phyloP scores from a whole-genome alignment of 441 rosid genomes.

The Flueggea neowawraea region DNA sequence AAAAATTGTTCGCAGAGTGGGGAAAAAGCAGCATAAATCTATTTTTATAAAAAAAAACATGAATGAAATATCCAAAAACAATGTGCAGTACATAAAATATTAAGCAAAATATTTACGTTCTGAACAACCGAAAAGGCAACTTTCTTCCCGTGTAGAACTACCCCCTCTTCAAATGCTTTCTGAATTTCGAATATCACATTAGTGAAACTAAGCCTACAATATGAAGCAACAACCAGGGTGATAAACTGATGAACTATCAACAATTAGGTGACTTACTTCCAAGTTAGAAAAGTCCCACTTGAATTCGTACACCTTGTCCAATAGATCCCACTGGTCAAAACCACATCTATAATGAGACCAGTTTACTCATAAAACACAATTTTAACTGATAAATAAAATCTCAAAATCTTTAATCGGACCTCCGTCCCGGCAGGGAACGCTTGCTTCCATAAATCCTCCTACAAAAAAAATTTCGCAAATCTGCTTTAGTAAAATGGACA shows the following conservation, averaged over 20 bases:
- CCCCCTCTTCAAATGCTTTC: conserved; percentile 96
- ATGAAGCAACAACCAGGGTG: background rate
- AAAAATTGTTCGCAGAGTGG: background rate
- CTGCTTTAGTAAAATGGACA: conserved; percentile 9
- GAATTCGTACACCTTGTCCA: conserved; percentile 68
- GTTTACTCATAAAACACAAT: background rate
- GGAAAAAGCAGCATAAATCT: background rate
- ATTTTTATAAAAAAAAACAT: too few species aligned
- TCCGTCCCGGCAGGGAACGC: conserved; percentile 97
- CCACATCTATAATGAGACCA: background rate
- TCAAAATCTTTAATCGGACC: conserved; percentile 43
- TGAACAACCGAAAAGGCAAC: conserved; percentile 90
- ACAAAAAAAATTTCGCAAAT: conserved; percentile 20
- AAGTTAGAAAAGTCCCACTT: conserved; percentile 88
- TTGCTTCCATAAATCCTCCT: conserved; percentile 95
- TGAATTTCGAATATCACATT: conserved; percentile 23
- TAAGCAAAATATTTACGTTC: conserved; percentile 67
- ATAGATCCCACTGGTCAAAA: conserved; percentile 84
- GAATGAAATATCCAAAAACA: too few species aligned
- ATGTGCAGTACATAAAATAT: background rate
- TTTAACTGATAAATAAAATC: background rate
- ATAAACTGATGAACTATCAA: conserved; percentile 9
- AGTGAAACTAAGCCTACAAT: background rate
- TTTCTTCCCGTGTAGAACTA: conserved; percentile 67
- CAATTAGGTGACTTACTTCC: conserved; percentile 57